Percentiles rank a stretch among this genome's conserved stretches.
phyloP scores from a whole-genome alignment of 805 yeast species.

The Kuraishia borneana region DNA sequence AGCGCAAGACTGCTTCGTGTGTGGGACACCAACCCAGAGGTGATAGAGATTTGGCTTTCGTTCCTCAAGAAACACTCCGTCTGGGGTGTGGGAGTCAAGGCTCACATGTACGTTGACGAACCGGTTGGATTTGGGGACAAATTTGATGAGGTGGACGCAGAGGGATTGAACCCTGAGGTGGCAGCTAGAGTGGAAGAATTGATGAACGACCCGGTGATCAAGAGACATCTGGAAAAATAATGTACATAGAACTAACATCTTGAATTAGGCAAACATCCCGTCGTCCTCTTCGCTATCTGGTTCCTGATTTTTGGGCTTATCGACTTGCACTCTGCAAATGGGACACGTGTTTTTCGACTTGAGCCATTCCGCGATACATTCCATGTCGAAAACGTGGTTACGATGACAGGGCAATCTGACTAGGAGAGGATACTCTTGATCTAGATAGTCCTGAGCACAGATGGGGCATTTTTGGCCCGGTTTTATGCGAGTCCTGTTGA shows the following conservation, averaged over 20 bases:
- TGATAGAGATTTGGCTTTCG: conserved; percentile 71
- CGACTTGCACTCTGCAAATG: conserved; percentile 66
- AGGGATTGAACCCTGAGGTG: conserved; percentile 30
- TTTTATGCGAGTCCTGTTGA: conserved; percentile 29
- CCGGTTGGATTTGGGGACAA: conserved; percentile 30
- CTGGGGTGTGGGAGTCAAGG: conserved; percentile 77
- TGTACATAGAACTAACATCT: too few species aligned
- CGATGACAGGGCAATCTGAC: conserved; percentile 62
- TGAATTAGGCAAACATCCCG: conserved; percentile 56
- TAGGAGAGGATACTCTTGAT: conserved; percentile 69
- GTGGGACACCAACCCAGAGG: conserved; percentile 80
- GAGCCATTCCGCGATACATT: conserved; percentile 88
- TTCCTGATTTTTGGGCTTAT: conserved; percentile 31
- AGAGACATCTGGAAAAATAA: conserved; percentile 40
- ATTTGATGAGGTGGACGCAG: conserved; percentile 22
- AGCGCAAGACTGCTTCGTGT: conserved; percentile 63
- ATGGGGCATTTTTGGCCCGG: conserved; percentile 67
- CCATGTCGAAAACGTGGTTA: conserved; percentile 73
- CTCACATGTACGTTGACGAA: conserved; percentile 49
- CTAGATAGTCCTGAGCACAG: conserved; percentile 62
- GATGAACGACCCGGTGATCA: conserved; percentile 60
- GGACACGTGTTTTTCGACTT: conserved; percentile 72
- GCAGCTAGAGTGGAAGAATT: conserved; percentile 61
- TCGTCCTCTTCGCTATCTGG: conserved; percentile 43
- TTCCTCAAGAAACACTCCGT: conserved; percentile 67